Percentiles rank a stretch among this genome's conserved stretches.
phyloP scores from a whole-genome alignment of 1,284 basidiomycete genomes.

The Ceratobasidium sp. region DNA sequence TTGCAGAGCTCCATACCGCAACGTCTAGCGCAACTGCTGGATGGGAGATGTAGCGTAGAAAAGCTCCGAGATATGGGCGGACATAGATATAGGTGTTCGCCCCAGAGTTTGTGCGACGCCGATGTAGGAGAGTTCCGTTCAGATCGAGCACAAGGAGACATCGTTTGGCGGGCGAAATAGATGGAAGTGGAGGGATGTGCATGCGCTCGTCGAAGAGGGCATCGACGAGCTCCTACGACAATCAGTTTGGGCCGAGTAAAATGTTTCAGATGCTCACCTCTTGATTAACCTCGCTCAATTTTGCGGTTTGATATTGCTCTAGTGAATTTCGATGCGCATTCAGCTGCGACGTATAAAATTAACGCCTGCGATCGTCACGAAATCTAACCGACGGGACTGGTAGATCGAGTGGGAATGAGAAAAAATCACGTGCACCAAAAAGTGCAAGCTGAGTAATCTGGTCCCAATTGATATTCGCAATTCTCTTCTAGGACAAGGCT shows the following conservation, averaged over 20 bases:
- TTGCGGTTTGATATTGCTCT: neutral
- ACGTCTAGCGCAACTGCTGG: slow-evolving; percentile 12
- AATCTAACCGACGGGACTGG: neutral
- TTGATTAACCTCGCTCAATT: slow-evolving; percentile 16
- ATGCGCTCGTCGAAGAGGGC: slow-evolving; percentile 34
- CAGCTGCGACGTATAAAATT: neutral
- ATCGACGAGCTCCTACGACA: slow-evolving; percentile 13
- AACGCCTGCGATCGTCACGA: slow-evolving; percentile 2
- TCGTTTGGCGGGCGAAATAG: slow-evolving; percentile 20
- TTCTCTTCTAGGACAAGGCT: slow-evolving; percentile 80
- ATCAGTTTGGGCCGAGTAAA: neutral
- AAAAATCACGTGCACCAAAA: slow-evolving; percentile 23
- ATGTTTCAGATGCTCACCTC: slow-evolving; percentile 13
- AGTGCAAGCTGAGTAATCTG: too few relatives aligned
- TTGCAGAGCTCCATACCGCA: slow-evolving; percentile 27
- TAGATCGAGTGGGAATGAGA: slow-evolving; percentile 1
- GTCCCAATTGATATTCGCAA: slow-evolving; percentile 80
- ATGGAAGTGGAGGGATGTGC: neutral
- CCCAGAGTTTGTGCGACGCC: slow-evolving; percentile 14
- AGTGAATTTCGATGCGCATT: neutral
- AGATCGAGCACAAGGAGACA: slow-evolving; percentile 32
- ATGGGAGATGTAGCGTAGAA: slow-evolving; percentile 31
- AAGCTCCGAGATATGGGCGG: slow-evolving; percentile 23
- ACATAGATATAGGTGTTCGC: slow-evolving; percentile 2
- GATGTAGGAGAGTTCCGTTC: slow-evolving; percentile 27